phyloP scores from a whole-genome alignment of 257 asterid genomes.

The Cruciata laevipes region DNA sequence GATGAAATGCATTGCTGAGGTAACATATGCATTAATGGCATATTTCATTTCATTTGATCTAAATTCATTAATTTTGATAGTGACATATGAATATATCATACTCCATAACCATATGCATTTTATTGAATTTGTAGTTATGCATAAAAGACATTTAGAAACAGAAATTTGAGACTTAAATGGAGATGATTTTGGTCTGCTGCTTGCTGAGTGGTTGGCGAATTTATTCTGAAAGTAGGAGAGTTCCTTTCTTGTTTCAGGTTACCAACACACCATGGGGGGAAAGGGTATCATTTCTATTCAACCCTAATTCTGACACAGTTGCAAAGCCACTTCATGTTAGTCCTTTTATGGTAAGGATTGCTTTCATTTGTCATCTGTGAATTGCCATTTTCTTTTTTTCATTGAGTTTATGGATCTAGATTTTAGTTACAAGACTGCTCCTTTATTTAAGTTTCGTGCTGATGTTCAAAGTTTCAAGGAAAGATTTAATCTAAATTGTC shows the following conservation, averaged over 20 bases:
- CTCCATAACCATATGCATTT: too few species aligned
- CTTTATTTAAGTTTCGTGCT: not conserved
- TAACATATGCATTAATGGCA: slow-evolving; percentile 17
- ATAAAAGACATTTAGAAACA: not conserved
- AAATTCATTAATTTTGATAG: not conserved
- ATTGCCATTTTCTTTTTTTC: not conserved
- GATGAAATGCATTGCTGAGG: slow-evolving; percentile 94
- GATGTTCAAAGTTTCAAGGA: not conserved
- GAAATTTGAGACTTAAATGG: too few species aligned
- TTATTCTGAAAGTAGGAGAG: slow-evolving; percentile 6
- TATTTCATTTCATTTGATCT: too few species aligned
- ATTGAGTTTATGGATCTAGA: not conserved
- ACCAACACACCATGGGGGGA: slow-evolving; percentile 99
- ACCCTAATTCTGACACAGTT: slow-evolving; percentile 74
- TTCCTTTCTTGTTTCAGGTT: slow-evolving; percentile 47
- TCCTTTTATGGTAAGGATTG: slow-evolving; percentile 76
- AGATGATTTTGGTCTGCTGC: not conserved
- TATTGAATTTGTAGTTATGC: too few species aligned
- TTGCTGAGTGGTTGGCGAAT: not conserved
- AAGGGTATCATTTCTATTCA: slow-evolving; percentile 70
- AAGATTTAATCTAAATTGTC: not conserved
- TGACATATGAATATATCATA: too few species aligned
- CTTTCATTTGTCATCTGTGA: not conserved
- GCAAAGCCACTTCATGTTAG: slow-evolving; percentile 98
- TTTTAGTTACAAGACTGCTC: not conserved